Base-by-base conservation (phyloP, 768 basidiomycete species). In the Amanita subjunquillea region DNA sequence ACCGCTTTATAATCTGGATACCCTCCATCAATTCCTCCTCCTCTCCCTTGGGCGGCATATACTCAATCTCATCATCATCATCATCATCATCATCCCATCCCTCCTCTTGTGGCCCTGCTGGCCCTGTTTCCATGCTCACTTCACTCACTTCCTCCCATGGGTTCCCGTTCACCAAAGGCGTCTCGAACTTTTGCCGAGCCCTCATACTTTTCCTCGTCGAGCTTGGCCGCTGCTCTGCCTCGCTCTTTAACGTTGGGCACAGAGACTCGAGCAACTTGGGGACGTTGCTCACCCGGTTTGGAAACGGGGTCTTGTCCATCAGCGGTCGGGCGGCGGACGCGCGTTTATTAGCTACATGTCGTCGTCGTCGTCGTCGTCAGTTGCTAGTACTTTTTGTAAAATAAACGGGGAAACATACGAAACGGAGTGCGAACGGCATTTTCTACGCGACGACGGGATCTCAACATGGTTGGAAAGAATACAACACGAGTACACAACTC, bases 61-160 rank as follows among this genome's bases (percentile, higher is more conserved):
- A 79, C 57, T 80, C 77, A 41, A 79, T 63, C 54, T 78, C 77
- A 49, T 75, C 76, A 45, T 64, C 62, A 57, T 73, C 72, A 46
- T 78, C 77, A 50, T 75, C 76, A 45, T 64, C 61, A 57, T 73
- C 72, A 46, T 30, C 30, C 30, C 30, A 8, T 30, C 30, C 55
- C 6, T 59, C 52, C 32, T 68, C 67, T 46, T 68, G 63, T 6
- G 59, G 27, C 51, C 65, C 57, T 3, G 57, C 58, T 39, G 69
- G 69, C 2, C 63, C 64, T 13, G 63, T 47, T 1, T 61, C 64
- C 12, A 74, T 66, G 49, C 67, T 69, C 0, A 63, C 61, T 23
- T 87, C 85, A 57, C 79, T 82, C 32, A 87, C 75, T 58, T 91
- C 87, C 88, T 91, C 87, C 88, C 87, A 91, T 53, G 84, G 79